Base-by-base conservation (phyloP, 305 asterid genomes). In the Plantago lanceolata region DNA sequence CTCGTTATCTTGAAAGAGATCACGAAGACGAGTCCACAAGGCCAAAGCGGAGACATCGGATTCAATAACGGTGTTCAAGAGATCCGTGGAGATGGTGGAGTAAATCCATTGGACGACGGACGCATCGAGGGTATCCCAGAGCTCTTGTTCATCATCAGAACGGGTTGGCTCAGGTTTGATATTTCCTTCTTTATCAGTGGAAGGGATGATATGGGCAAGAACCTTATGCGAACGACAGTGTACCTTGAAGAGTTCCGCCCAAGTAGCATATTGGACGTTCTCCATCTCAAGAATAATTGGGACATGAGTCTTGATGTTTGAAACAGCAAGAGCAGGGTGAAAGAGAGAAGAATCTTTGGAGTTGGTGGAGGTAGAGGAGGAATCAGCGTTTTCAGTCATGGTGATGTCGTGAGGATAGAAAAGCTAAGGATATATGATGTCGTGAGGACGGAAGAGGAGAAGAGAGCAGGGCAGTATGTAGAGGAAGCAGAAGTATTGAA, bases 281-380 rank as follows among this genome's bases (percentile, higher is more conserved):
- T 65, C 70, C 54, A 55, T 55, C 21, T 65, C 54, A 8, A 65
- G 44, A 8, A 49, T 65, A 37, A 65, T 35, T 8, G 49, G 69
- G 37, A 54, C 24, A 17, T 54, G 33, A 0, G 20, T 54, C 7
- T 55, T 65, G 18, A 65, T 56, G 24, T 53, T 65, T 26, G 43
- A 49, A 13, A 65, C 70, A 1, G 53, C 62, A 21, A 56, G 62
- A 11, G 70, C 55, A 13, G 63, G 70, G 28, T 65, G 70, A 8
- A 47, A 47, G 6, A 47, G 50, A 14, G 40, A 7, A 33, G 6
- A 0, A 33, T 33, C 9, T 7, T 5, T 5, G 5, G 3, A 7
- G 9, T 2, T 33, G 2, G 4, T 33, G 40, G 40, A 29, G 40
- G 40, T 33, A 7, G 9, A 5, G 9, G 40, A 33, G 5, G 33